Conservation (phyloP, 2,329 filamentous ascomycete genomes). For the Onygenales sp. region DNA sequence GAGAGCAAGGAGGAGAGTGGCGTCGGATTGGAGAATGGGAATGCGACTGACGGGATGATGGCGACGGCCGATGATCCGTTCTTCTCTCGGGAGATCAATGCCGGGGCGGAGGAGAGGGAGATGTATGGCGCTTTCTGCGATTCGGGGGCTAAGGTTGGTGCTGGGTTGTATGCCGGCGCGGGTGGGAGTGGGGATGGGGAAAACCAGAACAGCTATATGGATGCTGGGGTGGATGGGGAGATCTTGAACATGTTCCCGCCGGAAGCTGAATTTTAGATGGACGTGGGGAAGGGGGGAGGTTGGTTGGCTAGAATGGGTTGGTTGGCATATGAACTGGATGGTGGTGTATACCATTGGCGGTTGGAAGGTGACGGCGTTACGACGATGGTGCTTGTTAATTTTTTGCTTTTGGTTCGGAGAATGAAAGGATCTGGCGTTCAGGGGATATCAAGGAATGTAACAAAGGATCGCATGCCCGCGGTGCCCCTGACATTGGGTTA, state of each 20-base stretch:
- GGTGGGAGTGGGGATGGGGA: background rate
- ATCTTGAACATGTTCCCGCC: background rate
- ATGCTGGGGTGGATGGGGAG: background rate
- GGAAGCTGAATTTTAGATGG: background rate
- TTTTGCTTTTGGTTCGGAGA: background rate
- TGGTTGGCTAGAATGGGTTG: background rate
- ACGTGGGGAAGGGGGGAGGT: background rate
- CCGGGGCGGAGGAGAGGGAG: conserved; percentile 1
- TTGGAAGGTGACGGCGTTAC: too few relatives aligned
- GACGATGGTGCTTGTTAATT: background rate
- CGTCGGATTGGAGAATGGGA: background rate
- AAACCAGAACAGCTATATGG: background rate
- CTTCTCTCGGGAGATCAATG: background rate
- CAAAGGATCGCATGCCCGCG: too few relatives aligned
- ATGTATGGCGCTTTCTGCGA: conserved; percentile 9
- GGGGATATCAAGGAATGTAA: too few relatives aligned
- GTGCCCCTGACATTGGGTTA: too few relatives aligned
- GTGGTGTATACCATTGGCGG: too few relatives aligned
- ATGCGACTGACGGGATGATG: background rate
- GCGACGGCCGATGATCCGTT: conserved; percentile 7
- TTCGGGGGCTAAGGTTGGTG: background rate
- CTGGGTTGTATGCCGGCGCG: background rate
- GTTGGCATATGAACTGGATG: too few relatives aligned
- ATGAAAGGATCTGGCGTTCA: too few relatives aligned
- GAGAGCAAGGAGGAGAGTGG: background rate